Evolutionary conservation across 345 rosid species (phyloP).

Genomic region (Populus nigra): DNA sequence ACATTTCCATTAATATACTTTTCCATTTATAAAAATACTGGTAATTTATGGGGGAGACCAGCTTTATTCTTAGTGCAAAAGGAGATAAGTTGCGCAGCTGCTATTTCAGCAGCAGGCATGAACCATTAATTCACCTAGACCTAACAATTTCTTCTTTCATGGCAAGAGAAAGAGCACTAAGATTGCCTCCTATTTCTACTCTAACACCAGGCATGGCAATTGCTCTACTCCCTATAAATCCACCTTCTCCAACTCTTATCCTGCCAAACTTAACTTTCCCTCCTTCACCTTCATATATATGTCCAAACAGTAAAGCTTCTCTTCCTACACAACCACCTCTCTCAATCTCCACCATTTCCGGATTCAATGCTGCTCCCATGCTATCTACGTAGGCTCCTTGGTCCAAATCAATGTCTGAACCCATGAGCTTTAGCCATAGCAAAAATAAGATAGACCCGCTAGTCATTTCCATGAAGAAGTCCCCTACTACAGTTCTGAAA

Average conservation of each 20-base stretch:
- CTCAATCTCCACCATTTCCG: slow-evolving; percentile 66
- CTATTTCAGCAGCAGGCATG: not conserved
- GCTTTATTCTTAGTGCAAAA: too few relatives aligned
- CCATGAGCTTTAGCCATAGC: slow-evolving; percentile 62
- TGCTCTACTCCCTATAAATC: slow-evolving; percentile 54
- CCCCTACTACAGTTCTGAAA: slow-evolving; percentile 47
- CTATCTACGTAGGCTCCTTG: slow-evolving; percentile 49
- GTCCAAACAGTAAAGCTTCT: slow-evolving; percentile 61
- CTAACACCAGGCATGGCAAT: slow-evolving; percentile 58
- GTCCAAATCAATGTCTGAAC: slow-evolving; percentile 42
- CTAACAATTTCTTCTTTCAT: slow-evolving; percentile 57
- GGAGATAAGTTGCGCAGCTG: too few relatives aligned
- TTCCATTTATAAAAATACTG: not conserved
- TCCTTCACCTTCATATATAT: slow-evolving; percentile 58
- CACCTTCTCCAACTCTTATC: slow-evolving; percentile 45
- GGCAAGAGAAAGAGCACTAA: slow-evolving; percentile 48
- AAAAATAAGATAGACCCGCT: slow-evolving; percentile 42
- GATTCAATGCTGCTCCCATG: slow-evolving; percentile 58
- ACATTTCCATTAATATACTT: not conserved
- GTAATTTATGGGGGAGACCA: not conserved
- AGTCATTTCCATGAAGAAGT: slow-evolving; percentile 56
- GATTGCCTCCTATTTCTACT: slow-evolving; percentile 50
- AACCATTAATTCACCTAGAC: slow-evolving; percentile 4
- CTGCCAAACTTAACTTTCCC: slow-evolving; percentile 61
- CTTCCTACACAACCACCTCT: slow-evolving; percentile 49